These are phyloP conservation scores for Polytrichum commune DNA, from an alignment of 225 moss, liverwort and hornwort species.

Conservation along the genomic window DNA sequence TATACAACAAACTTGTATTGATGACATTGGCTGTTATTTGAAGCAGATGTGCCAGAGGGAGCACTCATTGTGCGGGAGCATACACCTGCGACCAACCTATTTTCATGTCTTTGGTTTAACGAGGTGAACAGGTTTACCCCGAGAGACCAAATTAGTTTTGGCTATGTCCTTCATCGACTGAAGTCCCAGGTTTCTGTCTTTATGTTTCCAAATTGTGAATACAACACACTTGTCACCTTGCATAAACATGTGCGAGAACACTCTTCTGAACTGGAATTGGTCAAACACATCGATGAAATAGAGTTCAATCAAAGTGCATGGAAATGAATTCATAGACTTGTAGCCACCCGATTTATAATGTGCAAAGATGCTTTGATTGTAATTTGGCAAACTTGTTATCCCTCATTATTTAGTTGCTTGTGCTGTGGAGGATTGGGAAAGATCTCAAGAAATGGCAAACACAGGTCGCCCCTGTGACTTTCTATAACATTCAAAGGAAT, in stretches of 20 bases:
- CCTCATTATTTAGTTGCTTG: too few relatives aligned
- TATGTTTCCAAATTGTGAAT: slow-evolving; percentile 59
- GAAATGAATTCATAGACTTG: background rate
- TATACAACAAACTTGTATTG: too few relatives aligned
- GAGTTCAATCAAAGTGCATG: background rate
- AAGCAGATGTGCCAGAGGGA: slow-evolving; percentile 50
- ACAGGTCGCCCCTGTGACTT: too few relatives aligned
- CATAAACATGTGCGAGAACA: slow-evolving; percentile 50
- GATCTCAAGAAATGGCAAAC: too few relatives aligned
- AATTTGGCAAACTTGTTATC: too few relatives aligned
- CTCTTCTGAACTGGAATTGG: slow-evolving; percentile 47
- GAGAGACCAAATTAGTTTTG: slow-evolving; percentile 46
- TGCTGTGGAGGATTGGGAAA: too few relatives aligned
- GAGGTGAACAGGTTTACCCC: slow-evolving; percentile 51
- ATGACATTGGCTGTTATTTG: background rate
- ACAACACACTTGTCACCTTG: slow-evolving; percentile 25
- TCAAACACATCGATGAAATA: slow-evolving; percentile 36
- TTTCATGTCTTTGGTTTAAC: slow-evolving; percentile 53
- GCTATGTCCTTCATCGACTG: slow-evolving; percentile 32
- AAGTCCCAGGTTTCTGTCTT: slow-evolving; percentile 20
- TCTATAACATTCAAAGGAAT: too few relatives aligned
- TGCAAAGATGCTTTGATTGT: too few relatives aligned
- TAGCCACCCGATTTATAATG: too few relatives aligned
- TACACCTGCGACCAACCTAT: slow-evolving; percentile 41
- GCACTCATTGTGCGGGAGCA: slow-evolving; percentile 43